phyloP scores from a whole-genome alignment of 768 basidiomycete species.

The Mycena indigotica region DNA sequence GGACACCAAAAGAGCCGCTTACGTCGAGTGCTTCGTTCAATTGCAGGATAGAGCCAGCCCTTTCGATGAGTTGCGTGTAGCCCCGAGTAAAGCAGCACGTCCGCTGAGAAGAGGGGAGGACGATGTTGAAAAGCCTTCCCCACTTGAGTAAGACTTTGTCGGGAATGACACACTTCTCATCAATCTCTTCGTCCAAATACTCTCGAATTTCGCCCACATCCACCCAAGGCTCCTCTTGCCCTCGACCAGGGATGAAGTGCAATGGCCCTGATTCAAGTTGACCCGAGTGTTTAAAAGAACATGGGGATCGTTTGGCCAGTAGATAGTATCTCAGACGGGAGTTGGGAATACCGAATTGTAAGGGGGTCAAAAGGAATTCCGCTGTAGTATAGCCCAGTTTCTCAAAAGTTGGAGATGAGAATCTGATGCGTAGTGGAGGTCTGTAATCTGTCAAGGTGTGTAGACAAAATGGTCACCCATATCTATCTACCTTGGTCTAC shows the following conservation, averaged over 20 bases:
- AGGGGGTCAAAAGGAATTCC: slow-evolving; percentile 72
- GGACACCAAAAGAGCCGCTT: too few relatives aligned
- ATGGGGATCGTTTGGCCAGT: slow-evolving; percentile 57
- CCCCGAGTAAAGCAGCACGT: slow-evolving; percentile 84
- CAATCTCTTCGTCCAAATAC: slow-evolving; percentile 15
- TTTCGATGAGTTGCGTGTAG: slow-evolving; percentile 76
- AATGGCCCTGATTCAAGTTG: slow-evolving; percentile 35
- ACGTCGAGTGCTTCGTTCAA: slow-evolving; percentile 69
- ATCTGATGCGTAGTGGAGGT: slow-evolving; percentile 62
- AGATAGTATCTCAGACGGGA: slow-evolving; percentile 82
- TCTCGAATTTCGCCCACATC: not conserved
- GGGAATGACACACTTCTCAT: not conserved
- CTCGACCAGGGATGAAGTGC: slow-evolving; percentile 53
- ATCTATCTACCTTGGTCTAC: too few relatives aligned
- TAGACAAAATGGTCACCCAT: too few relatives aligned
- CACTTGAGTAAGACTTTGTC: slow-evolving; percentile 62
- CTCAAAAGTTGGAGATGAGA: slow-evolving; percentile 53
- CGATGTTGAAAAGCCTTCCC: slow-evolving; percentile 81
- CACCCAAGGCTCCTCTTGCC: not conserved
- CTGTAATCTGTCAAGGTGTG: too few relatives aligned
- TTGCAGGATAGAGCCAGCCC: slow-evolving; percentile 78
- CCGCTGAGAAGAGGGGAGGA: slow-evolving; percentile 58
- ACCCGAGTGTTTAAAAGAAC: slow-evolving; percentile 36
- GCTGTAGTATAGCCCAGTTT: slow-evolving; percentile 55
- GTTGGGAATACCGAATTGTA: slow-evolving; percentile 82